A percentile compares a stretch with the other conserved stretches of the same genome.
Evolutionary conservation across 768 basidiomycete species (phyloP).

Genomic region (Calocera cornea): DNA sequence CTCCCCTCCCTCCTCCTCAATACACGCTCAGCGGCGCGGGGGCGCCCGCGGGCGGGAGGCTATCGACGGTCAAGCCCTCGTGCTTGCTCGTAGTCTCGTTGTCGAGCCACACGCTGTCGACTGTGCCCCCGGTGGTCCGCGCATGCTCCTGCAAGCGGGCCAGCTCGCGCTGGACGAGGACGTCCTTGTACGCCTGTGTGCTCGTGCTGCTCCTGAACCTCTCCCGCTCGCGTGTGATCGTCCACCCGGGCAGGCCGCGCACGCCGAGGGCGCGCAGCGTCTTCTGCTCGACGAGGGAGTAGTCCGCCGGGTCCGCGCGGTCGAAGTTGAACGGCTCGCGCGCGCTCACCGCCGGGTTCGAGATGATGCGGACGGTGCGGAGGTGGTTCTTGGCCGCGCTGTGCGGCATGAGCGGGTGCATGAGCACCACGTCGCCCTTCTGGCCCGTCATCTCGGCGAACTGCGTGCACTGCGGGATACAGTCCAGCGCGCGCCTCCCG

Average conservation of each 20-base stretch:
- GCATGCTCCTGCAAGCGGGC: not conserved
- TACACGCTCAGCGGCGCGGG: not conserved
- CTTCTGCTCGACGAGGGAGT: conserved; percentile 40
- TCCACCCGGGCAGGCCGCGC: conserved; percentile 21
- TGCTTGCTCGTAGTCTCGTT: not conserved
- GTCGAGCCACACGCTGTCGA: conserved; percentile 1
- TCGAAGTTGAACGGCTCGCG: conserved; percentile 42
- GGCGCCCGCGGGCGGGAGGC: not conserved
- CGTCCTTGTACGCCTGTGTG: not conserved
- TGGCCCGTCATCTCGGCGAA: conserved; percentile 33
- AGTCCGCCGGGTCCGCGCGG: conserved; percentile 32
- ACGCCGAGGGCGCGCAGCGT: conserved; percentile 41
- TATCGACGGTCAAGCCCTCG: conserved; percentile 2
- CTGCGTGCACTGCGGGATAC: conserved; percentile 15
- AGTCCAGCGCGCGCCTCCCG: not conserved
- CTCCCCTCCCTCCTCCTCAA: too few species aligned
- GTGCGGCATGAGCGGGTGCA: conserved; percentile 55
- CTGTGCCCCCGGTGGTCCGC: not conserved
- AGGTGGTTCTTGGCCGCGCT: conserved; percentile 45
- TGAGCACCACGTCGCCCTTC: conserved; percentile 46
- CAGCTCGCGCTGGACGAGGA: not conserved
- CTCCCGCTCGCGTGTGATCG: not conserved
- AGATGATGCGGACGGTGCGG: conserved; percentile 46
- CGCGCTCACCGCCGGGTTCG: conserved; percentile 48
- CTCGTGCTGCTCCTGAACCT: not conserved